A percentile compares a stretch with the other conserved stretches of the same genome.
Conservation (phyloP, 139 green algal genomes). For the Gonium pectorale region DNA sequence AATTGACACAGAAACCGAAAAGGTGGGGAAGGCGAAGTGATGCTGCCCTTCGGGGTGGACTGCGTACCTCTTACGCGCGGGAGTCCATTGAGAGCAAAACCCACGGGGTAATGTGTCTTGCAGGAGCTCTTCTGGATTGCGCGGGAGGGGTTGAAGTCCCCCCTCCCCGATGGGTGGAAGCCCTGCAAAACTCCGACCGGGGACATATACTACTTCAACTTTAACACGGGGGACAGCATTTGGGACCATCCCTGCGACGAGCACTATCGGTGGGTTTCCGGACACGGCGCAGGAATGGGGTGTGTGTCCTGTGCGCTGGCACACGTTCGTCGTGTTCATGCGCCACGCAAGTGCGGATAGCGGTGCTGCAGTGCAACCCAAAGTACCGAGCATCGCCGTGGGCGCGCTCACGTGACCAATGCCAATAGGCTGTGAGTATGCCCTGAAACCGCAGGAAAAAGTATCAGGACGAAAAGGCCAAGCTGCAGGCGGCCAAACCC, state of each 20-base stretch:
- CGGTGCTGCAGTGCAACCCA: no score
- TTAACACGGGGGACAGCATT: slow-evolving; percentile 79
- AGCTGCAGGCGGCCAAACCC: slow-evolving; percentile 32
- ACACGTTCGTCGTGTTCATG: no score
- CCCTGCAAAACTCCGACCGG: slow-evolving; percentile 78
- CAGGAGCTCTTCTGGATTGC: slow-evolving; percentile 87
- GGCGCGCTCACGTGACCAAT: no score
- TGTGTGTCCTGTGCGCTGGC: no score
- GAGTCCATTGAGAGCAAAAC: no score
- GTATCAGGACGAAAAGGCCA: slow-evolving; percentile 71
- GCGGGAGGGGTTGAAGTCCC: slow-evolving; percentile 78
- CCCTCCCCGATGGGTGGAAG: slow-evolving; percentile 85
- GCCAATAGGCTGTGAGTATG: neutral
- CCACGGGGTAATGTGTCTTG: no score
- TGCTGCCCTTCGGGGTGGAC: no score
- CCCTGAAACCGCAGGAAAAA: slow-evolving; percentile 52
- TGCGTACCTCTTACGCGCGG: no score
- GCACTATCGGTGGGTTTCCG: slow-evolving; percentile 63
- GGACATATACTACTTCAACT: slow-evolving; percentile 93
- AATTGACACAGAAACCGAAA: slow-evolving; percentile 80
- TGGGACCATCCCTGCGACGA: slow-evolving; percentile 91
- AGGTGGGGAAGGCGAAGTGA: no score
- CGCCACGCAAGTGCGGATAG: no score
- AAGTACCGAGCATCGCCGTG: no score
- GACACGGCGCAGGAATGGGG: no score